Base-by-base conservation (phyloP, 2,329 filamentous ascomycete genomes). In the Zymoseptoria passerinii region DNA sequence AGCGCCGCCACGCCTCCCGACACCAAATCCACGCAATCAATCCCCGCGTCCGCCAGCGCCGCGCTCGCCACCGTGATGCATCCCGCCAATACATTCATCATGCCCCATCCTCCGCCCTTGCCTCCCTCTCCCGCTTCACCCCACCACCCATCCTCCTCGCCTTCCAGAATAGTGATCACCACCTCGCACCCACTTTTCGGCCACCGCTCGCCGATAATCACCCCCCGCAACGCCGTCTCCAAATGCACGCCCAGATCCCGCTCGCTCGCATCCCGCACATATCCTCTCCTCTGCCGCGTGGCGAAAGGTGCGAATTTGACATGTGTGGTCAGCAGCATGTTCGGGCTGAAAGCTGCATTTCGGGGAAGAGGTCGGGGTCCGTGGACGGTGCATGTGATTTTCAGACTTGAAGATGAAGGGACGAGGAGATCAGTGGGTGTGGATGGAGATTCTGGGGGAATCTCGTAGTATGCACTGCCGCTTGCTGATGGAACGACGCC, bases 151-250 rank as follows among this genome's bases (percentile, higher is more conserved):
- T 92, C 88, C 71, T 96, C 90, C 70, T 97, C 94, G 2, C 90
- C 92, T 75, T 99, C 94, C 18, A 99, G 79, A 53, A 99, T 85
- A 0, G 91, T 96, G 53, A 99, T 85, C 18, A 96, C 87, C 48
- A 99, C 86, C 71, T 99, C 94, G n/a, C 96, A 86, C 50, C 90
- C 92, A 72, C 90, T 96, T 79, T 99, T 99, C n/a, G 94, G 94
- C 90, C 92, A 99, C 58, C 92, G 81, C 71, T 96, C 92, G 13
- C 90, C 91, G 69, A 97, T 92, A 54, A 97, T 85, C 7, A 90
- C 89, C 0, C 92, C 92, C 35, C 91, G 83, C 54, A 99, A 79
- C 27, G 94, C 92, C 16, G 90, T 92, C 74, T 97, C 92, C 2
- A 99, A 78, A 72, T 97, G 92, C 9, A 92, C 88, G 10, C 90